Evolutionary conservation across 2,329 filamentous ascomycete genomes (phyloP).

Genomic region (Ambrosiella beaveri): DNA sequence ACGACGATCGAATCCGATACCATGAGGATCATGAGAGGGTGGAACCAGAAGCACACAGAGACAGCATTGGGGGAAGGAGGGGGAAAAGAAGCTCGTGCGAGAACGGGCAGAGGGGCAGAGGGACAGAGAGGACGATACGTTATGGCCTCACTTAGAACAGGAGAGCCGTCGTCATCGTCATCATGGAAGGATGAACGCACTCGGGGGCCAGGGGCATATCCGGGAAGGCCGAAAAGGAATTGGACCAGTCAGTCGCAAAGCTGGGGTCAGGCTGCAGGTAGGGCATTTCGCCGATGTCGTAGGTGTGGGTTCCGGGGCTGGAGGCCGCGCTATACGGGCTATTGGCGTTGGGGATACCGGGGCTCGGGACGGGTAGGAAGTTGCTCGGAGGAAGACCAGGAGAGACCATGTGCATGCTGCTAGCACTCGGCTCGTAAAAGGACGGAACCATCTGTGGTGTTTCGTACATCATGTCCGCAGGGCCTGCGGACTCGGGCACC

Average conservation of each 20-base stretch:
- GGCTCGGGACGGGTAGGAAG: conserved; percentile 6
- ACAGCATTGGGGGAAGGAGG: background rate
- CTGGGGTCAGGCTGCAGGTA: conserved; percentile 7
- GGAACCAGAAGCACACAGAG: background rate
- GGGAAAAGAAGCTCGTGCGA: background rate
- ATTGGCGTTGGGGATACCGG: conserved; percentile 4
- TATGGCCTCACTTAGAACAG: conserved; percentile 7
- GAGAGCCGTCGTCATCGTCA: conserved; percentile 5
- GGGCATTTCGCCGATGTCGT: background rate
- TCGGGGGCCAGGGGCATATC: conserved; percentile 9
- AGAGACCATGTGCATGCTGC: conserved; percentile 5
- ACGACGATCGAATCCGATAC: background rate
- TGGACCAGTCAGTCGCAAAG: conserved; percentile 2
- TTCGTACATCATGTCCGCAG: conserved; percentile 6
- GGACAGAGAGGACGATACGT: background rate
- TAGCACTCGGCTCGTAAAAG: conserved; percentile 2
- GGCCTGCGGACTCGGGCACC: conserved; percentile 3
- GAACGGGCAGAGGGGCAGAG: no score
- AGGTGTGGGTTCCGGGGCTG: conserved; percentile 9
- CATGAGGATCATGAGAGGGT: background rate
- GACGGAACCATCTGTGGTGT: conserved; percentile 1
- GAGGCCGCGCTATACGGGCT: conserved; percentile 10
- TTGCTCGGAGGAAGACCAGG: conserved; percentile 3
- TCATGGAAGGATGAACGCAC: conserved; percentile 12
- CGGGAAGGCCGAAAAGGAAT: background rate